Evolutionary conservation across 1,139 yeast species (phyloP).

Genomic region (Wickerhamomyces sp.): DNA sequence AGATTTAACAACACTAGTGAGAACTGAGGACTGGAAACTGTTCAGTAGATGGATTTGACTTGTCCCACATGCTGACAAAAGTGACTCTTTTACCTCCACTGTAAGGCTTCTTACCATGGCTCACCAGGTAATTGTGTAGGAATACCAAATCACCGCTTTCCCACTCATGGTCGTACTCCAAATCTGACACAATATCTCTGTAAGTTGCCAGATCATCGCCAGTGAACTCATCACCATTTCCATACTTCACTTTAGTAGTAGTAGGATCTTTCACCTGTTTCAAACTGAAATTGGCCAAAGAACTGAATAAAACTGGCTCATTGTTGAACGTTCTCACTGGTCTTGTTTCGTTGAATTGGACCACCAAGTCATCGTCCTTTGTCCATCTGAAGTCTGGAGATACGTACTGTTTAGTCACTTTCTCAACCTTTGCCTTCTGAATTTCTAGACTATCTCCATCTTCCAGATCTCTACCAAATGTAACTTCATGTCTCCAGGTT

Average conservation of each 20-base stretch:
- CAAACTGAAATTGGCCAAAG: slow-evolving; percentile 24
- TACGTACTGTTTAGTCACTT: slow-evolving; percentile 22
- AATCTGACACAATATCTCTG: slow-evolving; percentile 19
- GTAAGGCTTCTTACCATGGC: slow-evolving; percentile 29
- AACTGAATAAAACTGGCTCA: slow-evolving; percentile 25
- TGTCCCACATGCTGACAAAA: slow-evolving; percentile 25
- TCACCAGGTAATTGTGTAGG: slow-evolving; percentile 31
- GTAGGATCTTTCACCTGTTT: slow-evolving; percentile 7
- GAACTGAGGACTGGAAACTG: too few relatives aligned
- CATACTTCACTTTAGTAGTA: slow-evolving; percentile 21
- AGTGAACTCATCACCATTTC: slow-evolving; percentile 23
- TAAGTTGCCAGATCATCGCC: slow-evolving; percentile 20
- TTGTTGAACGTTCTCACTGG: slow-evolving; percentile 9
- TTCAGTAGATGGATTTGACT: not conserved
- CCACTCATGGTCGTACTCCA: slow-evolving; percentile 27
- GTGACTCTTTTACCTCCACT: slow-evolving; percentile 21
- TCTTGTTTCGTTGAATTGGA: slow-evolving; percentile 27
- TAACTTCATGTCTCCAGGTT: slow-evolving; percentile 27
- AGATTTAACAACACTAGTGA: too few relatives aligned
- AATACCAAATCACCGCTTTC: slow-evolving; percentile 29
- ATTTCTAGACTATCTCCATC: slow-evolving; percentile 22
- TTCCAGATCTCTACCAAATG: slow-evolving; percentile 26
- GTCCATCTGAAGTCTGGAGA: slow-evolving; percentile 27
- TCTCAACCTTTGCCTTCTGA: slow-evolving; percentile 25
- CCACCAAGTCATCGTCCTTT: slow-evolving; percentile 23